Conservation (phyloP, 345 rosid genomes). For the Rhodamnia argentea region DNA sequence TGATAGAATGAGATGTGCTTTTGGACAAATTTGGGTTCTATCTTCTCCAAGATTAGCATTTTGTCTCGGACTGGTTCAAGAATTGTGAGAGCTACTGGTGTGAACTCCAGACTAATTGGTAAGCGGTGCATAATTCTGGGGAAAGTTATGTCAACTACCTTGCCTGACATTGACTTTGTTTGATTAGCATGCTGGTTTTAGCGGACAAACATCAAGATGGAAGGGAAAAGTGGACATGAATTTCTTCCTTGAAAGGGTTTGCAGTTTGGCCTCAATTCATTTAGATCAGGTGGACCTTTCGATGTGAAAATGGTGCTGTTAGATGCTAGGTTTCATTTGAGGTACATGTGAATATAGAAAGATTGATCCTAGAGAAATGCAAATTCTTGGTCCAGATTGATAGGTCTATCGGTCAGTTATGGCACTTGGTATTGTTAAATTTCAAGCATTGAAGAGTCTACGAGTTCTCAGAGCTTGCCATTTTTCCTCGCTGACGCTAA, state of each 20-base stretch:
- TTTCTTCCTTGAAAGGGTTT: neutral
- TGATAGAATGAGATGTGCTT: no score
- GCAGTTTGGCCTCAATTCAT: neutral
- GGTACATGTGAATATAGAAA: neutral
- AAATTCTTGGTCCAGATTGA: neutral
- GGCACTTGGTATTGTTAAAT: neutral
- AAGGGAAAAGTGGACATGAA: neutral
- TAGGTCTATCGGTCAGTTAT: neutral
- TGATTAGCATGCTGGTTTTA: neutral
- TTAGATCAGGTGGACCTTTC: neutral
- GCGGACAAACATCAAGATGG: neutral
- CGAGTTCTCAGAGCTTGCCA: no score
- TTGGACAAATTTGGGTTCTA: no score
- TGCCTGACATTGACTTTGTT: neutral
- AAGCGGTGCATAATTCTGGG: neutral
- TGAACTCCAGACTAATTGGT: neutral
- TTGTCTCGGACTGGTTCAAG: no score
- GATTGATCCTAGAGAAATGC: neutral
- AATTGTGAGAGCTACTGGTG: neutral
- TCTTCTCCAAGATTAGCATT: no score
- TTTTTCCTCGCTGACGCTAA: no score
- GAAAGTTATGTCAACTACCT: neutral
- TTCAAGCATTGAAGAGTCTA: neutral
- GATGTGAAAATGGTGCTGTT: no score
- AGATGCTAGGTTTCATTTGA: no score